These are phyloP conservation scores for Aureobasidium namibiae DNA, from an alignment of 2,329 filamentous ascomycete species.

Conservation along the genomic window DNA sequence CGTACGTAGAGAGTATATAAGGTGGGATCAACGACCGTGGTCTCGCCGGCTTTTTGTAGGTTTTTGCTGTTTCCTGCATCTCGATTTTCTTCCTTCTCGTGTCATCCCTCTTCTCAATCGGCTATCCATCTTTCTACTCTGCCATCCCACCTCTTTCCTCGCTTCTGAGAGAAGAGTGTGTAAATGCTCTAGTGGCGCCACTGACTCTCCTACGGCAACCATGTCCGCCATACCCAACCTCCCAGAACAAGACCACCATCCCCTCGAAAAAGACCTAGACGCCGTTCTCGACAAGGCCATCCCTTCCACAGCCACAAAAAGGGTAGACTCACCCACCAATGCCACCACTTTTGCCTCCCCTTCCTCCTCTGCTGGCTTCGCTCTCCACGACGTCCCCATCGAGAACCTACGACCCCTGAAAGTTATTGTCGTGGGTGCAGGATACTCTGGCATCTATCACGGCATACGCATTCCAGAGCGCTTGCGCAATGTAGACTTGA, in stretches of 20 bases:
- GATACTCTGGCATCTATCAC: slow-evolving; percentile 36
- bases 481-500: slow-evolving; percentile 31
- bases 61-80: no score
- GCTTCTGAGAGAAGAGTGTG: no score
- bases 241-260: not conserved
- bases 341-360: not conserved
- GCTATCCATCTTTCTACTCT: no score
- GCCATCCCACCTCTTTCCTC: no score
- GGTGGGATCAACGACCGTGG: no score
- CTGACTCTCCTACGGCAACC: not conserved
- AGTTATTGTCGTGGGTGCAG: slow-evolving; percentile 38
- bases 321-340: slow-evolving; percentile 7
- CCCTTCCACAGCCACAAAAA: not conserved
- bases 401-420: slow-evolving; percentile 35
- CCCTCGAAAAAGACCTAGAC: not conserved
- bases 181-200: no score
- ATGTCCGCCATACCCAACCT: slow-evolving; percentile 9
- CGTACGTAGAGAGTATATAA: no score
- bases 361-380: slow-evolving; percentile 16
- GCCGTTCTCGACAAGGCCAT: not conserved
- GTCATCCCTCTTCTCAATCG: no score
- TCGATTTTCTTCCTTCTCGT: no score
- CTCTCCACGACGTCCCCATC: slow-evolving; percentile 31
- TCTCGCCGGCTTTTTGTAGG: no score
- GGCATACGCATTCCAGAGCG: slow-evolving; percentile 37